Evolutionary conservation across 345 rosid species (phyloP), one percentile per base, ranked within the genome.

Genomic region (Euphorbia tirucalli): DNA sequence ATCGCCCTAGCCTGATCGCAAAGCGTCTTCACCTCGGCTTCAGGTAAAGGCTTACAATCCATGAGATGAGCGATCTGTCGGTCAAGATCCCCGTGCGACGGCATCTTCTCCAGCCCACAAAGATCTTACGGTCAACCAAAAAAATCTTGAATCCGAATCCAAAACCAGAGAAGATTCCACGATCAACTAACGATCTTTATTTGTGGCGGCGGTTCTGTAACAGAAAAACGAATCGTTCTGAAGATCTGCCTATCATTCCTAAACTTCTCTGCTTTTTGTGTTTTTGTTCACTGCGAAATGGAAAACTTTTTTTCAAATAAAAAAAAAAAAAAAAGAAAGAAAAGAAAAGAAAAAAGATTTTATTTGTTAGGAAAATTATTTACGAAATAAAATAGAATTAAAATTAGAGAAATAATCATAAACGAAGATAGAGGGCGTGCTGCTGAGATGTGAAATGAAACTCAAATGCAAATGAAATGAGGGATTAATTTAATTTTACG

Each of bases 1-100:
- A 95, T 88, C 82, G 94, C 96, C 56, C 90, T 87, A 19, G 99
- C 99, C 66, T 95, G 94, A 76, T 95, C 99, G 87, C 99, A 95
- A 4, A 95, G 91, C 69, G 85, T 77, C 92, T 78, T 88, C 64
- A 95, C 99, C 80, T 95, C 99, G 68, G 85, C 89, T 79, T 95
- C 99, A 21, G 96, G 74, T 24, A 95, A 72, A 50, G 98, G 83
- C 83, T 95, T 95, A 84, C 99, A 95, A 81, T 92, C 97, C 98
- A 92, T 92, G 81, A 95, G 82, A 80, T 87, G 99, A 77, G 85
- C 93, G 92, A 95, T 95, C 90, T 95, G 97, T 81, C 90, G 93
- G 82, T 92, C 97, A 75, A 95, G 90, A 89, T 90, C 98, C 85
- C 93, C 97, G 72, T 90, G 89, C 75, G 92, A 78, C 85, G 92